Conservation (phyloP, 768 basidiomycete species). For the Hortiboletus campestris region DNA sequence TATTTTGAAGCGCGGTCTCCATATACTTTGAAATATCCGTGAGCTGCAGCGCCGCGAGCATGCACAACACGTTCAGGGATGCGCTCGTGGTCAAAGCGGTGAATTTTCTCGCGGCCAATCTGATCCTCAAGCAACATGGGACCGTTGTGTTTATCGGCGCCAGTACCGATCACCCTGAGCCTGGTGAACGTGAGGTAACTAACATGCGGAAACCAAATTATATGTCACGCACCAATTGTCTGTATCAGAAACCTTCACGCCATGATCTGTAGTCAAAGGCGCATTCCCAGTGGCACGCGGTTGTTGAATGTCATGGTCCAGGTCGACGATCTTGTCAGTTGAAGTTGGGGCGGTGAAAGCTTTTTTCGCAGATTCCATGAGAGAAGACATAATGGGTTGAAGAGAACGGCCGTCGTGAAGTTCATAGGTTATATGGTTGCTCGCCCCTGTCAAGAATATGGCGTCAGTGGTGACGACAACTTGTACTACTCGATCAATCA, state of each 20-base stretch:
- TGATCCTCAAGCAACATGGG: conserved; percentile 80
- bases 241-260: conserved; percentile 56
- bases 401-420: background rate
- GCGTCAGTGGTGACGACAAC: conserved; percentile 26
- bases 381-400: conserved; percentile 12
- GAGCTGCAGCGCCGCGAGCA: conserved; percentile 74
- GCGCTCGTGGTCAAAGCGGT: conserved; percentile 83
- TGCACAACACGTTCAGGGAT: conserved; percentile 83
- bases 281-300: background rate
- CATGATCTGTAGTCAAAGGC: conserved; percentile 59
- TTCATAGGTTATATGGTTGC: background rate
- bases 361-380: conserved; percentile 16
- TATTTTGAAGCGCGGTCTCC: conserved; percentile 69
- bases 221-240: conserved; percentile 53
- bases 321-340: conserved; percentile 22
- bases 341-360: conserved; percentile 3
- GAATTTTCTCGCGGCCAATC: conserved; percentile 71
- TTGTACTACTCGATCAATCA: background rate
- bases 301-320: conserved; percentile 28
- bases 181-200: conserved; percentile 32
- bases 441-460: conserved; percentile 10
- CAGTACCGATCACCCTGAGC: conserved; percentile 47
- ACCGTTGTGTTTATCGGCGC: conserved; percentile 48
- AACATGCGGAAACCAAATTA: background rate
- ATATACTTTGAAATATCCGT: conserved; percentile 77